These are phyloP conservation scores for Puya raimondii DNA, from an alignment of 176 grass and related monocot genomes.

Conservation along the genomic window DNA sequence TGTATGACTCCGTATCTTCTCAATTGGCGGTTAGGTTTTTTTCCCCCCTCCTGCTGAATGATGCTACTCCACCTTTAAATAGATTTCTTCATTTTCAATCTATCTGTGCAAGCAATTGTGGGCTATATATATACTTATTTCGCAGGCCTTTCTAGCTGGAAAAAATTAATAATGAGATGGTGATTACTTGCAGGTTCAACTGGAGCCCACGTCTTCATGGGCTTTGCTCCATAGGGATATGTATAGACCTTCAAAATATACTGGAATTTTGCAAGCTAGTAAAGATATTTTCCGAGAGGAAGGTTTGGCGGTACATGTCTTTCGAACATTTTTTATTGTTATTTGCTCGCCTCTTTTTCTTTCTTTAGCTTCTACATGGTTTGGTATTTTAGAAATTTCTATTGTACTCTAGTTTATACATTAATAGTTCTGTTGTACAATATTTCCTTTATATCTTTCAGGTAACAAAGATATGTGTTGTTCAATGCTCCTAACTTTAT, in stretches of 20 bases:
- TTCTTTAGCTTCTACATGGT: not conserved
- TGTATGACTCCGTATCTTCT: too few relatives aligned
- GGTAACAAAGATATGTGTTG: too few relatives aligned
- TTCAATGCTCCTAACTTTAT: too few relatives aligned
- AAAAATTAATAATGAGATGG: not conserved
- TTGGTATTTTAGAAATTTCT: too few relatives aligned
- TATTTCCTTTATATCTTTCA: too few relatives aligned
- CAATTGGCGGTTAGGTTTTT: too few relatives aligned
- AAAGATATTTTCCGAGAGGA: slow-evolving; percentile 97
- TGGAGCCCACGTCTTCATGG: slow-evolving; percentile 78
- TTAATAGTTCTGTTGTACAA: too few relatives aligned
- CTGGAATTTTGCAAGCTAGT: slow-evolving; percentile 66
- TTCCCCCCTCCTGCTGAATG: too few relatives aligned
- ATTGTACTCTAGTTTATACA: too few relatives aligned
- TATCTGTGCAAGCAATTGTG: not conserved
- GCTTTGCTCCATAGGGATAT: slow-evolving; percentile 43
- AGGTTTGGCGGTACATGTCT: slow-evolving; percentile 82
- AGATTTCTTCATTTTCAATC: not conserved
- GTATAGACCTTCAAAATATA: slow-evolving; percentile 78
- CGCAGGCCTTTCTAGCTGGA: not conserved
- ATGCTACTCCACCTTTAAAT: too few relatives aligned
- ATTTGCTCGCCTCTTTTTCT: not conserved
- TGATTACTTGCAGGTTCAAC: slow-evolving; percentile 63
- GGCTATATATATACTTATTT: not conserved
- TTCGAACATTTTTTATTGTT: slow-evolving; percentile 17